phyloP scores from a whole-genome alignment of 495 filamentous ascomycete species.

The Rhypophila decipiens region DNA sequence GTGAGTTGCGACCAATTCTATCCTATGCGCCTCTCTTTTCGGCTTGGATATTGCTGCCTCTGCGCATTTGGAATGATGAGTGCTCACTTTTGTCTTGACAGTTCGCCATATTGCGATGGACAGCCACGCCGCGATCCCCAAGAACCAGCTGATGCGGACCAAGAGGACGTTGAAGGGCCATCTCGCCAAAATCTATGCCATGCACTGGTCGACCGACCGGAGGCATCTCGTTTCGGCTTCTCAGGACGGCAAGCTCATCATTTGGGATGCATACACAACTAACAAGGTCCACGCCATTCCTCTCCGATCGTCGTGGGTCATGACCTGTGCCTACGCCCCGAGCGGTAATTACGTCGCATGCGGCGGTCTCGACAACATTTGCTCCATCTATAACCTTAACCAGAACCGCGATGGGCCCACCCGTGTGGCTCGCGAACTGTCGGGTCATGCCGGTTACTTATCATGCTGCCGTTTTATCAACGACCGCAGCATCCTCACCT shows the following conservation, averaged over 20 bases:
- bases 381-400: constrained; percentile 96
- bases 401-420: constrained; percentile 94
- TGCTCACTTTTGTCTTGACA: constrained; percentile 29
- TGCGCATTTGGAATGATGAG: not conserved
- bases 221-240: constrained; percentile 97
- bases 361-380: constrained; percentile 98
- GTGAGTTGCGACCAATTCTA: constrained; percentile 57
- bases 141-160: constrained; percentile 87
- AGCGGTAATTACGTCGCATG: constrained; percentile 98
- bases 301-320: constrained; percentile 97
- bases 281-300: constrained; percentile 99
- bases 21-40: not conserved
- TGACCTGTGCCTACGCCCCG: constrained; percentile 98
- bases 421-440: constrained; percentile 90
- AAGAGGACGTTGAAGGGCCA: constrained; percentile 94
- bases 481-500: constrained; percentile 94
- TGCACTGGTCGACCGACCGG: constrained; percentile 99
- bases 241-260: constrained; percentile 98
- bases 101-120: constrained; percentile 86
- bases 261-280: constrained; percentile 99
- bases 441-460: constrained; percentile 93
- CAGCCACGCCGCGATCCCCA: constrained; percentile 81
- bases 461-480: constrained; percentile 99
- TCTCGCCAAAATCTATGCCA: constrained; percentile 98
- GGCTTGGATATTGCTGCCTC: not conserved